These are phyloP conservation scores for Ceratocystis destructans DNA, from an alignment of 2,329 filamentous ascomycete genomes.

Conservation along the genomic window DNA sequence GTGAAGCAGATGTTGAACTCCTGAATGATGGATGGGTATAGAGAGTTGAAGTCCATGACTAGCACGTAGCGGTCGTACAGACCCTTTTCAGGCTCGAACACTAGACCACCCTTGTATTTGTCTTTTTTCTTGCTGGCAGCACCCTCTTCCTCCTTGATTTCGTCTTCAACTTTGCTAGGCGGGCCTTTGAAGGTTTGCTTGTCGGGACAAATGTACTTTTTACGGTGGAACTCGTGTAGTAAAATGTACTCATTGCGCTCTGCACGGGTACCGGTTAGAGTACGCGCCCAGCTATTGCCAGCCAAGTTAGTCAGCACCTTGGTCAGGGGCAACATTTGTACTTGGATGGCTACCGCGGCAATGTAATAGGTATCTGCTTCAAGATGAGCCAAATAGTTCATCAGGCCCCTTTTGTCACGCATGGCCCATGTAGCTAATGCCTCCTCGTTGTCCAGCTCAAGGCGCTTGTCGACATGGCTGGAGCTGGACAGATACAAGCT, in stretches of 20 bases:
- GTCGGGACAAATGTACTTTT: conserved; percentile 96
- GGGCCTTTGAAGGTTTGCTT: conserved; percentile 65
- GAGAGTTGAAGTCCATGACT: conserved; percentile 99
- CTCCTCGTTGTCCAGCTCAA: conserved; percentile 77
- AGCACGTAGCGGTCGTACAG: conserved; percentile 96
- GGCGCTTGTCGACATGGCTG: conserved; percentile 41
- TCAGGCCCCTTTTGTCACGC: conserved; percentile 61
- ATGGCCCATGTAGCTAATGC: conserved; percentile 78
- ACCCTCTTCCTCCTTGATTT: conserved; percentile 41
- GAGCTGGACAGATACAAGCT: conserved; percentile 67
- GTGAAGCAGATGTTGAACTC: conserved; percentile 99
- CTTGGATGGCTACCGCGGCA: conserved; percentile 71
- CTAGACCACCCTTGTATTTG: conserved; percentile 96
- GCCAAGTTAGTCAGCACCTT: conserved; percentile 94
- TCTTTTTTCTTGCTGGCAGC: conserved; percentile 81
- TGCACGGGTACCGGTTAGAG: conserved; percentile 84
- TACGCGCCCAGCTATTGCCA: conserved; percentile 96
- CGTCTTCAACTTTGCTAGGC: conserved; percentile 11
- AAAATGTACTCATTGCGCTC: conserved; percentile 99
- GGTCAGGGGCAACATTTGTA: conserved; percentile 84
- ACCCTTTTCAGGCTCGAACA: conserved; percentile 95
- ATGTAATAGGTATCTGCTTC: conserved; percentile 95
- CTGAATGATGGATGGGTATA: conserved; percentile 97
- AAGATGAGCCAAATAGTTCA: conserved; percentile 89
- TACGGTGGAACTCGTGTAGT: conserved; percentile 88